Conservation (phyloP, 177 flowering plant species). For the Vitis hybrid region DNA sequence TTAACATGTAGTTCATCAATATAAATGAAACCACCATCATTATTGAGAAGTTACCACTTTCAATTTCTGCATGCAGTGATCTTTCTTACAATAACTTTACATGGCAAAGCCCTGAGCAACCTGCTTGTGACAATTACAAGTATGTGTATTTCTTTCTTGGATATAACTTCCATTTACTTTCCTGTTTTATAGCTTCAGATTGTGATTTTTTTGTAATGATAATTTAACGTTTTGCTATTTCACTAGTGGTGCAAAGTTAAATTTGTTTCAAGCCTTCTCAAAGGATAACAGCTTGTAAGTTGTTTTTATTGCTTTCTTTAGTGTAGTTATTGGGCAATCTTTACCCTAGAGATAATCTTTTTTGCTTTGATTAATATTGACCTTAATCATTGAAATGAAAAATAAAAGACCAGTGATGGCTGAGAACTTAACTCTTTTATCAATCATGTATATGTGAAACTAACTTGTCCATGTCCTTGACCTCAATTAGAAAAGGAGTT, state of each 20-base stretch:
- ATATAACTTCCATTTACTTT: not conserved
- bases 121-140: constrained; percentile 48
- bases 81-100: constrained; percentile 78
- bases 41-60: not conserved
- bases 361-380: not conserved
- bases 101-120: constrained; percentile 37
- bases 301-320: constrained; percentile 9
- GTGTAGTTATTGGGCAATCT: not conserved
- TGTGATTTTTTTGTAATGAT: not conserved
- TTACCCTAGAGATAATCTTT: not conserved
- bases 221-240: not conserved
- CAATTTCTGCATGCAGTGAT: constrained; percentile 46
- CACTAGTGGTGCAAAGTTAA: constrained; percentile 45
- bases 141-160: constrained; percentile 14
- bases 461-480: not conserved
- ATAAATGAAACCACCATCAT: not conserved
- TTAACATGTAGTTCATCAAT: not conserved
- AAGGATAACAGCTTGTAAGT: constrained; percentile 43
- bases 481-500: constrained; percentile 26
- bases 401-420: too few relatives aligned
- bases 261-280: constrained; percentile 55
- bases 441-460: not conserved
- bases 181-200: constrained; percentile 3
- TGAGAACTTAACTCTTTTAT: too few relatives aligned
- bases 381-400: too few relatives aligned